Evolutionary conservation across 768 basidiomycete species (phyloP).

Genomic region (Suillus occidentalis): DNA sequence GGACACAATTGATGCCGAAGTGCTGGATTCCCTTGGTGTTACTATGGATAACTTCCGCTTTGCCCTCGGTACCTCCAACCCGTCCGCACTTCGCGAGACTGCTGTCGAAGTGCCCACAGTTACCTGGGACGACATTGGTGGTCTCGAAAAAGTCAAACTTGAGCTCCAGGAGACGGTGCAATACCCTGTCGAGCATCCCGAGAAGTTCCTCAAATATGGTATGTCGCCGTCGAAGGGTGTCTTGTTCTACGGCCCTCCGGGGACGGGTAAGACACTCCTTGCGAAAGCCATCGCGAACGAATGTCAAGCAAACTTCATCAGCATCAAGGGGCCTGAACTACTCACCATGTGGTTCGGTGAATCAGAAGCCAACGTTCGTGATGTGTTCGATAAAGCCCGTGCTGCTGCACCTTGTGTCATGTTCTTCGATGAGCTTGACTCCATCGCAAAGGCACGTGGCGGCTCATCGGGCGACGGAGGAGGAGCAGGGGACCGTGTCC

Average conservation of each 20-base stretch:
- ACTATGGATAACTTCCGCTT: slow-evolving; percentile 99
- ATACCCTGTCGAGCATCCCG: slow-evolving; percentile 99
- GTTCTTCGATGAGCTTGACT: slow-evolving; percentile 99
- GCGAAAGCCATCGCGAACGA: slow-evolving; percentile 99
- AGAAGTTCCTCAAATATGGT: slow-evolving; percentile 99
- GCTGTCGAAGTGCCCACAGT: slow-evolving; percentile 99
- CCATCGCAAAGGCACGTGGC: slow-evolving; percentile 97
- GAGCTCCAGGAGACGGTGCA: slow-evolving; percentile 99
- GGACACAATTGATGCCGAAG: slow-evolving; percentile 99
- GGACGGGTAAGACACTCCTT: slow-evolving; percentile 98
- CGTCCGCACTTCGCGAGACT: slow-evolving; percentile 97
- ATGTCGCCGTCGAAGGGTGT: slow-evolving; percentile 99
- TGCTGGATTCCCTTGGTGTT: slow-evolving; percentile 96
- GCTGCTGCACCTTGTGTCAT: slow-evolving; percentile 99
- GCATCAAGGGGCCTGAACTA: slow-evolving; percentile 98
- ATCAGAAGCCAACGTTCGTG: slow-evolving; percentile 99
- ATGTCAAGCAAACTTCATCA: slow-evolving; percentile 99
- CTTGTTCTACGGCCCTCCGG: slow-evolving; percentile 98
- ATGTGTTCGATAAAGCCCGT: slow-evolving; percentile 99
- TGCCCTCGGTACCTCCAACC: slow-evolving; percentile 95
- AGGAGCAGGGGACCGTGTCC: slow-evolving; percentile 95
- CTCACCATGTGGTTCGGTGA: slow-evolving; percentile 99
- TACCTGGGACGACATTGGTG: slow-evolving; percentile 99
- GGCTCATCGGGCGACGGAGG: slow-evolving; percentile 83
- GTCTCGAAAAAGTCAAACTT: slow-evolving; percentile 98